Evolutionary conservation across 306 rosid species (phyloP), one percentile per base, ranked within the genome.

Genomic region (Betula pendula): DNA sequence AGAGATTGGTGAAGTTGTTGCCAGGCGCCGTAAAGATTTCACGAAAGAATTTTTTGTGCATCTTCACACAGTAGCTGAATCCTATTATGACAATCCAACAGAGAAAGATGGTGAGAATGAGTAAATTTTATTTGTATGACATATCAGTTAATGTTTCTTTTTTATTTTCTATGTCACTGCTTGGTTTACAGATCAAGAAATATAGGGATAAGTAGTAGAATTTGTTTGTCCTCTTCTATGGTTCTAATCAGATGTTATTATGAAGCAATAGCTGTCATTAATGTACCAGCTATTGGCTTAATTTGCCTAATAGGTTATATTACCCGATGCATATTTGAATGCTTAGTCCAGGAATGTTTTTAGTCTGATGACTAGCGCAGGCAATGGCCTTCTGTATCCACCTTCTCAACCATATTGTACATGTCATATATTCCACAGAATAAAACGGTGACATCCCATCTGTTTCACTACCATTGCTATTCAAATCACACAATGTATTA

Each of bases 1-100:
- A 13, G 87, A 85, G 78, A 81, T 96, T 69, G 82, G 68, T 71
- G 95, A 96, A 27, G 70, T 92, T 58, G 90, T 96, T 75, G 50
- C 94, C 69, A 88, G 88, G 78, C 96, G 96, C 27, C 91, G 96
- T 19, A 96, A 96, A 81, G 98, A 92, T 85, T 96, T 96, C 82
- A 96, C 99, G 0, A 88, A 88, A 75, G 99, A 96, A 82, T 96
- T 92, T 79, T 92, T 96, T 73, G 80, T 82, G 74, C 98, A 96
- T 84, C 90, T 96, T 84, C 87, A 87, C 72, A 84, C 87, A 0
- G 90, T 96, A 58, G 87, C 92, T 29, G 87, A 88, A 83, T 92
- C 98, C 74, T 86, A 80, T 80, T 69, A 85, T 20, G 88, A 89
- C 59, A 81, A 91, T 72, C 86, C 82, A 49, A 74, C 87, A 20